Conservation (phyloP, 768 basidiomycete species). For the Fomitopsis pulvina region DNA sequence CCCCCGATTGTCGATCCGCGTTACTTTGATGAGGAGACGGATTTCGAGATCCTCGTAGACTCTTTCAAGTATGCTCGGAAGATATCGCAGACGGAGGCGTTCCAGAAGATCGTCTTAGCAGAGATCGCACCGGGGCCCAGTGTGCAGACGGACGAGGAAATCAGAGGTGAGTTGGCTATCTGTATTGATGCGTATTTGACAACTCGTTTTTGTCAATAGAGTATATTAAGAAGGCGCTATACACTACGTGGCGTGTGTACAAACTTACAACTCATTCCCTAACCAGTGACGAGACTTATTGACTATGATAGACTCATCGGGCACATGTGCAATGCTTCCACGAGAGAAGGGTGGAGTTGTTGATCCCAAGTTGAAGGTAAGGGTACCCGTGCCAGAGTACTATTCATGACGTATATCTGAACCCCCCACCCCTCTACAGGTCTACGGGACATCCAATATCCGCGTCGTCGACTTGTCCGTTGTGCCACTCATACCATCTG, state of each 20-base stretch:
- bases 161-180: slow-evolving; percentile 9
- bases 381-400: not conserved
- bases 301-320: slow-evolving; percentile 27
- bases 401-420: not conserved
- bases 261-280: not conserved
- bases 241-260: slow-evolving; percentile 15
- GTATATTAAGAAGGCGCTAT: slow-evolving; percentile 4
- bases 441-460: slow-evolving; percentile 36
- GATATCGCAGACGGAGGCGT: slow-evolving; percentile 7
- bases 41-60: slow-evolving; percentile 21
- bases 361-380: slow-evolving; percentile 27
- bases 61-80: slow-evolving; percentile 21
- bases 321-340: slow-evolving; percentile 35
- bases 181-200: not conserved
- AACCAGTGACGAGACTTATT: not conserved
- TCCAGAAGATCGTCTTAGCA: slow-evolving; percentile 10
- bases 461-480: slow-evolving; percentile 42
- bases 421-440: slow-evolving; percentile 11
- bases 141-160: slow-evolving; percentile 3
- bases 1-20: slow-evolving; percentile 24
- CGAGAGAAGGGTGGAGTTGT: slow-evolving; percentile 32
- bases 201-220: slow-evolving; percentile 1
- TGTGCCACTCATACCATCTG: slow-evolving; percentile 32
- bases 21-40: slow-evolving; percentile 24
- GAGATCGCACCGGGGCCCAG: slow-evolving; percentile 9